Conservation (phyloP, 129 eudicot species). For the Flaveria brownii region DNA sequence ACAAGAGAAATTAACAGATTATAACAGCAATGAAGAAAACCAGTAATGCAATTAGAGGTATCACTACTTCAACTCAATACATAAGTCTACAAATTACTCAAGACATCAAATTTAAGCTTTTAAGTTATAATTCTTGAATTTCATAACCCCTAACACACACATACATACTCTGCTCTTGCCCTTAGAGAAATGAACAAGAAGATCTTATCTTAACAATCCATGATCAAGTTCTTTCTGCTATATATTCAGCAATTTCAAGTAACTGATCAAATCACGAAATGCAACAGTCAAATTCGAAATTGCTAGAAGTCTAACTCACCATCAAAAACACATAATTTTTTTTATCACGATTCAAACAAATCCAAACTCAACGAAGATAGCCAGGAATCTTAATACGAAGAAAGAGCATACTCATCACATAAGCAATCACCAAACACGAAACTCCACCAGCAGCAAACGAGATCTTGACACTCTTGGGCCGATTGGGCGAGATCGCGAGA, state of each 20-base stretch:
- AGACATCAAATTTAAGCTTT: slow-evolving; percentile 5
- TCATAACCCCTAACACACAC: background rate
- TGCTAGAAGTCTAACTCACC: slow-evolving; percentile 19
- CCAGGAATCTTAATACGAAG: slow-evolving; percentile 92
- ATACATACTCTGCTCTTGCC: background rate
- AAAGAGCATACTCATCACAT: slow-evolving; percentile 95
- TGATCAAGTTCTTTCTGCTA: slow-evolving; percentile 7
- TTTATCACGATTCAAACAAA: background rate
- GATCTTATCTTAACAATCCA: background rate
- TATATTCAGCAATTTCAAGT: slow-evolving; percentile 18
- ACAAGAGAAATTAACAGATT: slow-evolving; percentile 1
- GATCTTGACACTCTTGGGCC: slow-evolving; percentile 65
- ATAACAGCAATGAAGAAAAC: background rate
- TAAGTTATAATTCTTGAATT: background rate
- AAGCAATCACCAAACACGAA: slow-evolving; percentile 56
- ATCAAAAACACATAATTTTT: background rate
- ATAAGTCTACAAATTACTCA: slow-evolving; percentile 17
- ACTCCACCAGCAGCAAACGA: slow-evolving; percentile 70
- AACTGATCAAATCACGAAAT: slow-evolving; percentile 6
- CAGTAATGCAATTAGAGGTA: slow-evolving; percentile 2
- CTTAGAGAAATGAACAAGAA: background rate
- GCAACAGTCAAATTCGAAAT: no score
- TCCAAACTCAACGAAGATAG: slow-evolving; percentile 53
- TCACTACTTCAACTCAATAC: slow-evolving; percentile 12
- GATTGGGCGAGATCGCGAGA: slow-evolving; percentile 56